Base-by-base conservation (phyloP, 805 yeast genomes). In the Ogataea nonfermentans region DNA sequence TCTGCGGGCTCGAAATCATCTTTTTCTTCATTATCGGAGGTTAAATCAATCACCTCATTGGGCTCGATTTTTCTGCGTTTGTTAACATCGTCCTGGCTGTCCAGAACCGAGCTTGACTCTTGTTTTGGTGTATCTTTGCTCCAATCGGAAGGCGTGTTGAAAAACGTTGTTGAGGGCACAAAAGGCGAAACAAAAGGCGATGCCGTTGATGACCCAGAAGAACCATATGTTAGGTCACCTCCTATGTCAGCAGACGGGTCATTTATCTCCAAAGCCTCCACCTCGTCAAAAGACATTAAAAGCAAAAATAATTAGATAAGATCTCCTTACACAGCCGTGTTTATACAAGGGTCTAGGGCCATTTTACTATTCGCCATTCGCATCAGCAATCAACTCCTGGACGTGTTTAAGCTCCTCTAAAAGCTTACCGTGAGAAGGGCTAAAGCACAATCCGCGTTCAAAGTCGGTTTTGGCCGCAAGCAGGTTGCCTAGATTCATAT, bases 391-490 rank as follows among this genome's bases (percentile, higher is more conserved):
- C 51, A 73, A 66, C 39, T 67, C 70, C 41, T 67, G 60, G 36
- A 76, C 70, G 10, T 69, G 61, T 25, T 60, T 65, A 53, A 76
- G 65, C 51, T 80, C 79, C 25, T 71, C 65, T 28, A 61, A 53
- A 30, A 81, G 59, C 42, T 79, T 66, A 9, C 61, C 60, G 50
- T 83, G 78, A 28, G 66, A 67, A 28, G 79, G 77, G 43, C 67
- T 74, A 51, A 83, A 74, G n/a, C 81, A 67, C 42, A 84, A 66
- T 0, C 90, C 95, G 57, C 90, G 73, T 61, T 83, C 90, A 52
- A 81, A 73, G 51, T 78, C 84, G 2, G 76, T 74, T 45, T 78
- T 76, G 2, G 89, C 83, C 7, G 71, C 77, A 31, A 73, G 74
- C 43, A 75, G 71, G 57, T 78, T 77, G 2, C 83, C 85, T 56